phyloP scores from a whole-genome alignment of 768 basidiomycete genomes.

The Hebeloma cylindrosporum region DNA sequence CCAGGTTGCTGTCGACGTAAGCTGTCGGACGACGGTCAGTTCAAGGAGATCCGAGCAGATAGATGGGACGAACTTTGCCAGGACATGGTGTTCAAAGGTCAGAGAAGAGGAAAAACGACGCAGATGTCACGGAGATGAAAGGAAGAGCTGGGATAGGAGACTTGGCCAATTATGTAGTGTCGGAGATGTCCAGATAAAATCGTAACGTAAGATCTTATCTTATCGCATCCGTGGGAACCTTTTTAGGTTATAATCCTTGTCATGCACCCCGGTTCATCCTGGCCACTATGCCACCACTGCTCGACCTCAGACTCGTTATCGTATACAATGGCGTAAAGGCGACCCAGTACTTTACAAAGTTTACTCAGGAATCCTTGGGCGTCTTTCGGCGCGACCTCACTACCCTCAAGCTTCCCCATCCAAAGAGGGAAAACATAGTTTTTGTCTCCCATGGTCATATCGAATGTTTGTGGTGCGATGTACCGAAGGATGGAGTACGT shows the following conservation, averaged over 20 bases:
- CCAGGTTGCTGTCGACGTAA: constrained; percentile 80
- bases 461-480: constrained; percentile 27
- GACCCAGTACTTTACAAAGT: constrained; percentile 34
- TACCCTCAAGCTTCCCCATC: constrained; percentile 38
- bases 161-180: constrained; percentile 15
- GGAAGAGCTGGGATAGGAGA: constrained; percentile 15
- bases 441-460: constrained; percentile 34
- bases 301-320: constrained; percentile 31
- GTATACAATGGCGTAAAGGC: constrained; percentile 38
- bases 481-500: constrained; percentile 21
- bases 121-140: neutral
- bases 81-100: constrained; percentile 48
- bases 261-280: neutral
- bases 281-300: constrained; percentile 9
- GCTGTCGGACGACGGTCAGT: constrained; percentile 40
- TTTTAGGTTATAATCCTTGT: neutral
- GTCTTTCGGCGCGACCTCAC: constrained; percentile 35
- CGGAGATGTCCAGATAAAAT: constrained; percentile 30
- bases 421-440: constrained; percentile 34
- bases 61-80: constrained; percentile 58
- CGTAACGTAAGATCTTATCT: neutral
- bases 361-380: constrained; percentile 23
- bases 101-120: constrained; percentile 8
- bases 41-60: neutral
- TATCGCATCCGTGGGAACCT: constrained; percentile 5